Percentiles rank a stretch among this genome's conserved stretches.
phyloP scores from a whole-genome alignment of 1,284 basidiomycete genomes.

The Puccinia novopanici region DNA sequence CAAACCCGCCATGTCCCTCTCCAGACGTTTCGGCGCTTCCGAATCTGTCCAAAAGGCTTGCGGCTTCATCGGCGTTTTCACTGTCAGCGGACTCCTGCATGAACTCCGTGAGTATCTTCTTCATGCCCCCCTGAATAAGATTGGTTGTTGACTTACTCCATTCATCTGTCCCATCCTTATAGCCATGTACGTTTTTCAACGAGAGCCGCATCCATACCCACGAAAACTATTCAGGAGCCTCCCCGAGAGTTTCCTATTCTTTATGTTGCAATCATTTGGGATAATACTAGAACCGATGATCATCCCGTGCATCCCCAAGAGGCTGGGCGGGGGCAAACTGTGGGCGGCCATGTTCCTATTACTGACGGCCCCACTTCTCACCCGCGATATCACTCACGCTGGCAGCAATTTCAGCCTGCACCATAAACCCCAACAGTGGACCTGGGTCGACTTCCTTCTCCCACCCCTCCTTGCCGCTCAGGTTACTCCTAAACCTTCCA shows the following conservation, averaged over 20 bases:
- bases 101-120: constrained; percentile 25
- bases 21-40: constrained; percentile 8
- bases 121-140: not conserved
- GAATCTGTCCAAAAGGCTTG: not conserved
- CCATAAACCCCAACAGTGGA: not conserved
- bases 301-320: constrained; percentile 30
- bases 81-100: constrained; percentile 33
- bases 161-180: not conserved
- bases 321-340: constrained; percentile 11
- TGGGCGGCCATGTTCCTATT: constrained; percentile 23
- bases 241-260: constrained; percentile 30
- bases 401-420: not conserved
- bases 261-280: constrained; percentile 34
- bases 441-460: not conserved
- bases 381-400: not conserved
- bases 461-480: not conserved
- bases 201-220: constrained; percentile 16
- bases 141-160: not conserved
- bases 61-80: constrained; percentile 33
- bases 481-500: not conserved
- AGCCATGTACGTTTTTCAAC: constrained; percentile 11
- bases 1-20: not conserved
- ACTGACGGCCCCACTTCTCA: constrained; percentile 22
- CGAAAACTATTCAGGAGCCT: constrained; percentile 18
- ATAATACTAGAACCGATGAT: constrained; percentile 35